Conservation (phyloP, 1,139 yeast species). For the Kurtzmaniella quercitrusa region DNA sequence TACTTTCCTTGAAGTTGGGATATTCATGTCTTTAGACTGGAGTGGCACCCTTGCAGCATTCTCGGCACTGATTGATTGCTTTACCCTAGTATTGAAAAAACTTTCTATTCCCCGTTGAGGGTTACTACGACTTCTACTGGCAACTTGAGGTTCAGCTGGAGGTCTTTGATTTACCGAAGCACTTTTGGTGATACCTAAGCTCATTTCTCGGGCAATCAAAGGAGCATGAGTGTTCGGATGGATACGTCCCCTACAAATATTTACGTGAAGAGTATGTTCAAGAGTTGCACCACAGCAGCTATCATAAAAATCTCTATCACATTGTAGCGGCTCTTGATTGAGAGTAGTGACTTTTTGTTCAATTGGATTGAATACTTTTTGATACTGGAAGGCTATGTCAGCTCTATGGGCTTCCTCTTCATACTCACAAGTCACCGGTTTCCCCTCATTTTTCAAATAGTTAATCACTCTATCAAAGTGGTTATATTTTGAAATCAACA, state of each 20-base stretch:
- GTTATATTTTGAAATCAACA: constrained; percentile 48
- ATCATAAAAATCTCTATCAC: constrained; percentile 39
- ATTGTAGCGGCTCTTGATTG: constrained; percentile 48
- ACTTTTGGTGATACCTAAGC: constrained; percentile 21
- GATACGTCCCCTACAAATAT: constrained; percentile 60
- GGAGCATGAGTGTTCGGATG: constrained; percentile 59
- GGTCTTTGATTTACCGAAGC: constrained; percentile 15
- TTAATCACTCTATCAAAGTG: constrained; percentile 53
- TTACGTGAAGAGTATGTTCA: constrained; percentile 42
- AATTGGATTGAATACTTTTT: constrained; percentile 77
- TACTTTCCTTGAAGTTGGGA: background rate
- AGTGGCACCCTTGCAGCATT: constrained; percentile 3
- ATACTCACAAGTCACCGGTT: constrained; percentile 56
- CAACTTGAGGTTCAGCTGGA: constrained; percentile 3
- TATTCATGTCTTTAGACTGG: background rate
- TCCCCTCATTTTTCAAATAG: constrained; percentile 62
- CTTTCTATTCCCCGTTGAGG: constrained; percentile 12
- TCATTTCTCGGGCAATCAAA: constrained; percentile 45
- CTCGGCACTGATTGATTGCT: background rate
- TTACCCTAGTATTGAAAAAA: constrained; percentile 11
- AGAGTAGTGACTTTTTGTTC: constrained; percentile 48
- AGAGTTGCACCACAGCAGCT: constrained; percentile 62
- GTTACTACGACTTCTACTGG: constrained; percentile 9
- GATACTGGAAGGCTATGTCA: constrained; percentile 75
- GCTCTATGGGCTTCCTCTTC: constrained; percentile 63